A percentile compares a stretch with the other conserved stretches of the same genome.
Evolutionary conservation across 495 filamentous ascomycete genomes (phyloP).

Genomic region (Jackrogersella minutella): DNA sequence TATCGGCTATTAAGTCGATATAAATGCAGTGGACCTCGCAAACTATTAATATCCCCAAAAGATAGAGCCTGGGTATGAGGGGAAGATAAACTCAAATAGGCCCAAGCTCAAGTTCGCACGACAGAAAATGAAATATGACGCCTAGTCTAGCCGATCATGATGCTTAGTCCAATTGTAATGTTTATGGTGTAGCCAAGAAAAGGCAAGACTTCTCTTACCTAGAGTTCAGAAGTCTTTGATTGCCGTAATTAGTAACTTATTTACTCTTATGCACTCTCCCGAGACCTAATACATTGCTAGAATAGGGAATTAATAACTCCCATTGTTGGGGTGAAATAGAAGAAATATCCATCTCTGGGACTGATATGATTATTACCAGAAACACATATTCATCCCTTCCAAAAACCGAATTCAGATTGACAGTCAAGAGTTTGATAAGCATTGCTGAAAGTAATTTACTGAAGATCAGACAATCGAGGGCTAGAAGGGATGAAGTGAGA

Average conservation of each 20-base stretch:
- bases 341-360: neutral
- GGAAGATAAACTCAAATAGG: neutral
- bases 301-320: no score
- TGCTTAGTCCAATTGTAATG: neutral
- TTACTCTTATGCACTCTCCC: no score
- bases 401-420: neutral
- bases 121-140: slow-evolving; percentile 4
- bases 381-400: neutral
- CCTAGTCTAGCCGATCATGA: neutral
- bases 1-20: neutral
- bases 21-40: neutral
- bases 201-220: no score
- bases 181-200: no score
- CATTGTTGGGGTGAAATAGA: no score
- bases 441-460: neutral
- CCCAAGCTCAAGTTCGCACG: neutral
- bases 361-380: neutral
- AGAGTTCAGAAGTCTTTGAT: no score
- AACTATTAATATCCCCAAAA: no score
- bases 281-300: no score
- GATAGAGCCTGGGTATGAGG: neutral
- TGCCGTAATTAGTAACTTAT: no score
- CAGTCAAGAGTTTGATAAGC: neutral
- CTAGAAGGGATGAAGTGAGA: slow-evolving; percentile 7
- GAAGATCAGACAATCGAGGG: neutral